Conservation (phyloP, 2,329 filamentous ascomycete species). For the Pseudodiploospora longispora region DNA sequence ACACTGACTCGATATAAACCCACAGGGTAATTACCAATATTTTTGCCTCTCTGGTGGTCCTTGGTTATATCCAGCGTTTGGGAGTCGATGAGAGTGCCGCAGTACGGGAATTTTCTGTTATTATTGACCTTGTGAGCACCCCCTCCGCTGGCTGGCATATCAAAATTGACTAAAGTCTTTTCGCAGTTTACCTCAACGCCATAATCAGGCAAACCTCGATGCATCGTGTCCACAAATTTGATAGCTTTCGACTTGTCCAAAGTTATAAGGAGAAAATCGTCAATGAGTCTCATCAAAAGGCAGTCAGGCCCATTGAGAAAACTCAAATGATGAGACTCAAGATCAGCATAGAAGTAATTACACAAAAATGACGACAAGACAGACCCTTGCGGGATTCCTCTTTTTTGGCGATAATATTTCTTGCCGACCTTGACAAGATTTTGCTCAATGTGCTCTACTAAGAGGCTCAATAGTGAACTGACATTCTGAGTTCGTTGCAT, state of each 20-base stretch:
- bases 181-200: constrained; percentile 67
- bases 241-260: constrained; percentile 57
- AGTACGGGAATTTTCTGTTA: constrained; percentile 68
- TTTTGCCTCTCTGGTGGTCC: constrained; percentile 47
- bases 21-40: constrained; percentile 32
- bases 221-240: constrained; percentile 72
- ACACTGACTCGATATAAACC: not conserved
- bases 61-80: constrained; percentile 66
- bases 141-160: constrained; percentile 46
- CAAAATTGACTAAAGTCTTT: constrained; percentile 84
- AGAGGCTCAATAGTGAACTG: constrained; percentile 56
- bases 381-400: constrained; percentile 89
- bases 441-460: constrained; percentile 70
- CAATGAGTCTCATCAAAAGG: constrained; percentile 73
- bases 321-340: constrained; percentile 60
- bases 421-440: constrained; percentile 87
- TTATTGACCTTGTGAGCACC: constrained; percentile 40
- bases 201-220: constrained; percentile 67
- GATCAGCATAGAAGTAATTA: constrained; percentile 90
- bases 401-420: constrained; percentile 77
- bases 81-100: constrained; percentile 71
- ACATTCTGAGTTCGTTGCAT: constrained; percentile 49
- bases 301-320: constrained; percentile 55
- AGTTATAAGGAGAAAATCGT: constrained; percentile 89
- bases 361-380: constrained; percentile 80